Evolutionary conservation across 148 eudicot species (phyloP).

Genomic region (Chenopodium quinoa): DNA sequence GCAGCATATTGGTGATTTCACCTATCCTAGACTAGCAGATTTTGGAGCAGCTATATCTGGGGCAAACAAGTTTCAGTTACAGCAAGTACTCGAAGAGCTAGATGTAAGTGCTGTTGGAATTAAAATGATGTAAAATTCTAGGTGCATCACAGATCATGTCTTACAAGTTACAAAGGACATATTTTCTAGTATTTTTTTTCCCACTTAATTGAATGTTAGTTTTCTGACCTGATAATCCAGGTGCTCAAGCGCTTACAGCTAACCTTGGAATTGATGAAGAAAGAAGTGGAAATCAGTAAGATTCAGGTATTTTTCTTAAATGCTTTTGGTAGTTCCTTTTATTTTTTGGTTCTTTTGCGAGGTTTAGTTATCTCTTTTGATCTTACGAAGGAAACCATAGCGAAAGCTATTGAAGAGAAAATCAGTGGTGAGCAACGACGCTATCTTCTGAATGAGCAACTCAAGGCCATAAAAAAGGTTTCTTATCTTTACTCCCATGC

Average conservation of each 20-base stretch:
- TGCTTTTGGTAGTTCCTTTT: constrained; percentile 14
- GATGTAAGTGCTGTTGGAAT: constrained; percentile 58
- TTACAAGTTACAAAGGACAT: background rate
- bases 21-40: constrained; percentile 93
- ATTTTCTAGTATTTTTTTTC: background rate
- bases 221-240: constrained; percentile 34
- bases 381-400: constrained; percentile 75
- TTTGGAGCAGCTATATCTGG: constrained; percentile 99
- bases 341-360: constrained; percentile 4
- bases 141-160: background rate
- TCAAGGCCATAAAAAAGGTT: constrained; percentile 97
- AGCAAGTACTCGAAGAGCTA: constrained; percentile 93
- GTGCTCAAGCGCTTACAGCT: constrained; percentile 82
- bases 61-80: constrained; percentile 71
- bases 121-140: background rate
- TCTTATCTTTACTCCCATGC: background rate
- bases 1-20: constrained; percentile 96
- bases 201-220: background rate
- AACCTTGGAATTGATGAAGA: constrained; percentile 85
- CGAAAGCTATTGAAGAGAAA: constrained; percentile 98
- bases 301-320: constrained; percentile 66
- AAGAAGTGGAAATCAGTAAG: constrained; percentile 98
- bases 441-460: constrained; percentile 91
- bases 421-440: constrained; percentile 98
- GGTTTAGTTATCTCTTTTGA: background rate